phyloP scores from a whole-genome alignment of 2,329 filamentous ascomycete genomes.

The Paecilomyces dactylethromorphus region DNA sequence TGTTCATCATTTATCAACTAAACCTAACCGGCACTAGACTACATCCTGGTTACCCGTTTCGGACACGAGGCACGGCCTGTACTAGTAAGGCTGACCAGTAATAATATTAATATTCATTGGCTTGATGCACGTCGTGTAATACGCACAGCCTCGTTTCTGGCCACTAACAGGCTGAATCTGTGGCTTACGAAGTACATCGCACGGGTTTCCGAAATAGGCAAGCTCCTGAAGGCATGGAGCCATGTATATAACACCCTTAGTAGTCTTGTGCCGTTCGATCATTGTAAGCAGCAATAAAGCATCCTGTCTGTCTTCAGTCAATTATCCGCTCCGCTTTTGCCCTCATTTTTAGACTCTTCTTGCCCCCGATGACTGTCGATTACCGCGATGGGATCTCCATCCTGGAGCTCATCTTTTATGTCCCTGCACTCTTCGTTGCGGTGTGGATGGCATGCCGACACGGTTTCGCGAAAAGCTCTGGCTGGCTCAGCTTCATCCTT shows the following conservation, averaged over 20 bases:
- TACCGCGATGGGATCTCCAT: slow-evolving; percentile 17
- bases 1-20: neutral
- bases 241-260: neutral
- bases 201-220: neutral
- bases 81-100: no score
- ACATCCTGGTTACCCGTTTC: neutral
- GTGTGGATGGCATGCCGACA: slow-evolving; percentile 15
- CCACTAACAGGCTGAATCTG: neutral
- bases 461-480: slow-evolving; percentile 21
- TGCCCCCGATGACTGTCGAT: slow-evolving; percentile 7
- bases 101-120: neutral
- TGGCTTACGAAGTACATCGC: neutral
- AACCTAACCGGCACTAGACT: neutral
- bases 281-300: neutral
- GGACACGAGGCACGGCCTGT: no score
- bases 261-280: neutral
- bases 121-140: neutral
- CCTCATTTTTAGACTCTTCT: neutral
- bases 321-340: neutral
- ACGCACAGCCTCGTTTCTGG: neutral
- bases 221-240: neutral
- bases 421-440: slow-evolving; percentile 12
- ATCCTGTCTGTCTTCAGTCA: neutral
- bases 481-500: slow-evolving; percentile 29
- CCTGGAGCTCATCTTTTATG: slow-evolving; percentile 15